Conservation (phyloP, 805 yeast genomes). For the Yueomyces sp. region DNA sequence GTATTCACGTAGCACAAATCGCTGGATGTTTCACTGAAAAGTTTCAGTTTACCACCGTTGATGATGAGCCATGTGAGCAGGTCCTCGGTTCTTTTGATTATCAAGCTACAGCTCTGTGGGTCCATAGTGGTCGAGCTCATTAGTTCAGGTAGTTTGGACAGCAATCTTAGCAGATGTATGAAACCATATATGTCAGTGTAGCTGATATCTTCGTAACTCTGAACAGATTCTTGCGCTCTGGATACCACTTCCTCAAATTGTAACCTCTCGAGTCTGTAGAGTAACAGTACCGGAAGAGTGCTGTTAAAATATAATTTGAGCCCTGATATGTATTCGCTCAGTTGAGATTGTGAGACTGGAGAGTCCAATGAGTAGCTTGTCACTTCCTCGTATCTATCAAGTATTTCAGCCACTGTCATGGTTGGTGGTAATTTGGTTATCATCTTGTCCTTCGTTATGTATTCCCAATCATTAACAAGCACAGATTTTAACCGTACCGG, state of each 20-base stretch:
- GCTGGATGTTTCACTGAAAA: conserved; percentile 5
- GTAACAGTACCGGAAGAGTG: conserved; percentile 28
- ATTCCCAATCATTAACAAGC: conserved; percentile 90
- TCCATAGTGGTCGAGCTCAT: conserved; percentile 73
- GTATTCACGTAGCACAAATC: conserved; percentile 18
- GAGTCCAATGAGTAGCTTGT: conserved; percentile 16
- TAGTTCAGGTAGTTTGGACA: conserved; percentile 73
- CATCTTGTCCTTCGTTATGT: conserved; percentile 66
- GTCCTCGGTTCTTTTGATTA: conserved; percentile 17
- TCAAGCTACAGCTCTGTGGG: conserved; percentile 34
- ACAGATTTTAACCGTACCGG: conserved; percentile 56
- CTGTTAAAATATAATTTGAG: conserved; percentile 61
- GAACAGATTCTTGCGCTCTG: conserved; percentile 4
- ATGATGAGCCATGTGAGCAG: conserved; percentile 17
- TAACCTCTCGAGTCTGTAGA: conserved; percentile 20
- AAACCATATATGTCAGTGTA: conserved; percentile 49
- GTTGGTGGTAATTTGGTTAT: conserved; percentile 51
- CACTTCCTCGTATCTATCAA: conserved; percentile 35
- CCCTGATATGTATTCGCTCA: conserved; percentile 61
- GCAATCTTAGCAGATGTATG: conserved; percentile 67
- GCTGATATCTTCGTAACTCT: conserved; percentile 1
- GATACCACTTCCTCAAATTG: conserved; percentile 15
- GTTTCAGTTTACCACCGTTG: conserved; percentile 4
- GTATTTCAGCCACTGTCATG: conserved; percentile 36
- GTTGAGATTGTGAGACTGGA: conserved; percentile 31